phyloP scores from a whole-genome alignment of 306 rosid genomes.

The Prosopis cineraria region DNA sequence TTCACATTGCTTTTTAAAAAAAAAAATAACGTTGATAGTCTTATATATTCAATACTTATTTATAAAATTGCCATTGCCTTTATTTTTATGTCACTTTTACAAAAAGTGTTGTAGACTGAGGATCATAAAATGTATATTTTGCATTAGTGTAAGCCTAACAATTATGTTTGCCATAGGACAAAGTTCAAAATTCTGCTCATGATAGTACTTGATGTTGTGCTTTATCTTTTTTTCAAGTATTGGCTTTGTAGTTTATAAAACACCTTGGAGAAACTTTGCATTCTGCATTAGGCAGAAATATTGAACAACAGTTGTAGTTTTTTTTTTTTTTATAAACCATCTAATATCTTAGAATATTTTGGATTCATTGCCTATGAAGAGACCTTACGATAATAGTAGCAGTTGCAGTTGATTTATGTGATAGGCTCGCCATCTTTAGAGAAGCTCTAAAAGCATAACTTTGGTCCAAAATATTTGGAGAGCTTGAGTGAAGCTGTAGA shows the following conservation, averaged over 20 bases:
- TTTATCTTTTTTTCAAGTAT: conserved; percentile 41
- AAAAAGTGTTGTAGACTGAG: too few relatives aligned
- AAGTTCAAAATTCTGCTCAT: conserved; percentile 8
- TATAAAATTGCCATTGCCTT: too few relatives aligned
- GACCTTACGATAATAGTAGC: too few relatives aligned
- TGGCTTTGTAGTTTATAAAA: conserved; percentile 85
- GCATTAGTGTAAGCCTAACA: conserved; percentile 15
- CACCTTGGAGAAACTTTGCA: conserved; percentile 88
- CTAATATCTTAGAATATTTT: too few relatives aligned
- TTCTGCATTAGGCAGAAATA: conserved; percentile 53
- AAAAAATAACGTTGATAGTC: too few relatives aligned
- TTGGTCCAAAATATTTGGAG: conserved; percentile 81
- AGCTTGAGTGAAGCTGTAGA: conserved; percentile 71
- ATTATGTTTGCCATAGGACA: conserved; percentile 26
- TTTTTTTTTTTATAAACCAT: too few relatives aligned
- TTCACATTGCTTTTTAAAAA: too few relatives aligned
- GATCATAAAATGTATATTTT: too few relatives aligned
- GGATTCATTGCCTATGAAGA: too few relatives aligned
- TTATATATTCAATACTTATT: too few relatives aligned
- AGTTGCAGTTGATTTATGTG: conserved; percentile 80
- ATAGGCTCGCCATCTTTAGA: conserved; percentile 91
- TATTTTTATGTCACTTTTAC: too few relatives aligned
- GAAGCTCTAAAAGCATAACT: conserved; percentile 73
- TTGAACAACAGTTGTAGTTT: conserved; percentile 43
- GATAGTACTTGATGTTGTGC: conserved; percentile 21